Evolutionary conservation across 257 asterid genomes (phyloP), one percentile per base, ranked within the genome.

Genomic region (Primulina tabacum): DNA sequence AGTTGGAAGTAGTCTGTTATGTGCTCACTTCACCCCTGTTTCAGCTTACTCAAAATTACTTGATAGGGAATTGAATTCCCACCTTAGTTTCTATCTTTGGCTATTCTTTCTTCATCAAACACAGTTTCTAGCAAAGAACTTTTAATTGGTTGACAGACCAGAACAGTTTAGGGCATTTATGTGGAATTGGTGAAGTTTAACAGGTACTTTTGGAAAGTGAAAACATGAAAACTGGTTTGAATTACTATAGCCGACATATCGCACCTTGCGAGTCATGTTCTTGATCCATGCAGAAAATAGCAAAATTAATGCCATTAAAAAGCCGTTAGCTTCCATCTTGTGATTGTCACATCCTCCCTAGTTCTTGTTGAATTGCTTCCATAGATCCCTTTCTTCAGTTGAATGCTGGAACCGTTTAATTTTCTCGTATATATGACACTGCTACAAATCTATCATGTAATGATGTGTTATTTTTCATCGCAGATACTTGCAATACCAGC

Each of bases 401-500:
- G 26, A 32, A 60, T 11, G n/a, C 30, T 34, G 57, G 43, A 18
- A 75, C 33, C 35, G 2, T 37, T 35, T 52, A 53, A 60, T 71
- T 68, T 56, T 60, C 64, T 69, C 47, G 33, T 65, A 16, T 56
- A 37, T 40, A 24, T 50, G 4, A 47, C 26, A 47, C 35, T 17
- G 24, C 64, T 33, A 16, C 10, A 38, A 67, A 35, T 59, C 63
- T 65, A 64, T 58, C 10, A 17, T 65, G 53, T 72, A 67, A 43
- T 76, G 73, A 75, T 75, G 61, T 57, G 43, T 66, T 30, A 11
- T 74, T 60, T 78, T 60, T 76, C 65, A 32, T 47, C 82, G 81
- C 75, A 92, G 98, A 72, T 92, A 63, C 98, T 92, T 61, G 98
- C 97, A 73, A 80, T 92, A 79, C 98, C 98, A 5, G 97, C 97